phyloP scores from a whole-genome alignment of 805 yeast species.

The Torulaspora gathmanii region DNA sequence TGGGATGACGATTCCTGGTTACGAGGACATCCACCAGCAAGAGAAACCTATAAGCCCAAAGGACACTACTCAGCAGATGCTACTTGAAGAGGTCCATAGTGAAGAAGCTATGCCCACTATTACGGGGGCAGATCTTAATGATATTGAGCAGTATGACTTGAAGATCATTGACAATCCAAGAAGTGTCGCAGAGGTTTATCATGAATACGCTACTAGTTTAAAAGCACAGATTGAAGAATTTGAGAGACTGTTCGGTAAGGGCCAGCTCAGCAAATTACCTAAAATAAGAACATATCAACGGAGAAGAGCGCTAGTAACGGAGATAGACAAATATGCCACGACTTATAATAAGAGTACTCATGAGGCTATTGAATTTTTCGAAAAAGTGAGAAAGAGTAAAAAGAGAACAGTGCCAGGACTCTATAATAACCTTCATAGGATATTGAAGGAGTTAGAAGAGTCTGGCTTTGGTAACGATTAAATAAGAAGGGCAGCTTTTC shows the following conservation, averaged over 20 bases:
- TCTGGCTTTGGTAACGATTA: not conserved
- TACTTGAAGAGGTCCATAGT: not conserved
- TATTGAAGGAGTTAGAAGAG: slow-evolving; percentile 19
- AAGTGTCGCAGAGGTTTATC: slow-evolving; percentile 33
- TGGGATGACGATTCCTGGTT: not conserved
- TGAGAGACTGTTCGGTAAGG: slow-evolving; percentile 32
- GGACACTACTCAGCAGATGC: not conserved
- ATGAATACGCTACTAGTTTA: slow-evolving; percentile 32
- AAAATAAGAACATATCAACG: slow-evolving; percentile 39
- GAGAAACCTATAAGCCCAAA: not conserved
- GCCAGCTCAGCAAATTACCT: slow-evolving; percentile 30
- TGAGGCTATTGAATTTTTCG: slow-evolving; percentile 34
- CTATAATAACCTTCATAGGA: slow-evolving; percentile 35
- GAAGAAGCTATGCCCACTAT: not conserved
- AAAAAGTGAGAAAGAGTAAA: slow-evolving; percentile 30
- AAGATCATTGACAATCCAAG: slow-evolving; percentile 33
- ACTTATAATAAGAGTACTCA: slow-evolving; percentile 24
- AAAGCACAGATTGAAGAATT: slow-evolving; percentile 37
- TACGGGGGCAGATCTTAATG: slow-evolving; percentile 3
- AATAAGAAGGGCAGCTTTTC: not conserved
- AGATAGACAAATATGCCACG: slow-evolving; percentile 35
- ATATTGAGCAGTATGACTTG: slow-evolving; percentile 20
- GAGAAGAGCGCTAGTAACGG: slow-evolving; percentile 36
- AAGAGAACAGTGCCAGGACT: slow-evolving; percentile 38
- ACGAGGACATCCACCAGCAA: not conserved